These are phyloP conservation scores for Tetradesmus lagerheimii DNA, from an alignment of 139 green algal species.

Conservation along the genomic window DNA sequence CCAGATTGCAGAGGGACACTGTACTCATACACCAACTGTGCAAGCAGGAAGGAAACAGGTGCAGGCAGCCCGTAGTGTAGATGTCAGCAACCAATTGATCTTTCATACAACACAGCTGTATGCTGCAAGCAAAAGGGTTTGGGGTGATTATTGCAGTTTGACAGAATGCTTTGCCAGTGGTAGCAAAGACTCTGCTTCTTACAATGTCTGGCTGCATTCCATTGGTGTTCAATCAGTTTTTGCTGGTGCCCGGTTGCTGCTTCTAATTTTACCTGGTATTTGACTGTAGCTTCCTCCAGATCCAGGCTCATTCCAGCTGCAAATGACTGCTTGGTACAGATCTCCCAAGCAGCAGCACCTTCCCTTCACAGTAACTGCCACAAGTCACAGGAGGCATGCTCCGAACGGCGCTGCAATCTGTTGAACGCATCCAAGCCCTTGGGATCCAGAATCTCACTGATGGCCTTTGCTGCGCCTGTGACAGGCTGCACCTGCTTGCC, in stretches of 20 bases:
- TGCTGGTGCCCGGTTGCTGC: neutral
- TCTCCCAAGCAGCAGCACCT: neutral
- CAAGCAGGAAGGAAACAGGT: neutral
- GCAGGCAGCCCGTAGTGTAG: neutral
- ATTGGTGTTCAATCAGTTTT: neutral
- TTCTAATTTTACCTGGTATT: slow-evolving; percentile 1
- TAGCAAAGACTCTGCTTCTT: neutral
- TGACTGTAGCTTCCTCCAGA: slow-evolving; percentile 4
- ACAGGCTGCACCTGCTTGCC: neutral
- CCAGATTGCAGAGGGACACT: neutral
- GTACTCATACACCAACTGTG: neutral
- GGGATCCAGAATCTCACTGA: neutral
- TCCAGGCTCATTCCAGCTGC: slow-evolving; percentile 13
- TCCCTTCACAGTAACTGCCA: neutral
- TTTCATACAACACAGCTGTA: neutral
- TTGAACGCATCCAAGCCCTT: slow-evolving; percentile 11
- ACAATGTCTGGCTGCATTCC: neutral
- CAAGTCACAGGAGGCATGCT: neutral
- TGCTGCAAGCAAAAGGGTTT: neutral
- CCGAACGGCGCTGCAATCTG: neutral
- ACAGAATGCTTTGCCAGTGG: neutral
- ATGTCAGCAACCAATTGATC: neutral
- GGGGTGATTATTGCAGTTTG: neutral
- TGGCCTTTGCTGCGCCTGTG: neutral
- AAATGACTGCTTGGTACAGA: slow-evolving; percentile 1